Conservation (phyloP, 2,329 filamentous ascomycete genomes). For the Monosporascus sp. region DNA sequence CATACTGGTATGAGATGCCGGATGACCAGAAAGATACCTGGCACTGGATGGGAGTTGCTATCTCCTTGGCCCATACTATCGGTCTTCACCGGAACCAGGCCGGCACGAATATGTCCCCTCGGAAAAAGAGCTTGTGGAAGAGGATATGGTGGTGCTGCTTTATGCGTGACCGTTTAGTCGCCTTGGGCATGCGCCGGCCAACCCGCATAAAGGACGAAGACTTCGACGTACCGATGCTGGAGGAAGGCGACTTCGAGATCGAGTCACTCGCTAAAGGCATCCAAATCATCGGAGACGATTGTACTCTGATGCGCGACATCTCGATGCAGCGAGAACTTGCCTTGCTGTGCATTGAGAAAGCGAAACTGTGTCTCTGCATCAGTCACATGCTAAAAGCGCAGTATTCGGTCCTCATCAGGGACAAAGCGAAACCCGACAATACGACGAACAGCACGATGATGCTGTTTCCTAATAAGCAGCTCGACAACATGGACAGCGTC, state of each 20-base stretch:
- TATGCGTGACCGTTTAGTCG: conserved; percentile 88
- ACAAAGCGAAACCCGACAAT: conserved; percentile 70
- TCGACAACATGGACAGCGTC: conserved; percentile 76
- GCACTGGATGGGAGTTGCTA: conserved; percentile 97
- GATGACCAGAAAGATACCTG: conserved; percentile 97
- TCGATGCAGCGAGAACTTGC: conserved; percentile 74
- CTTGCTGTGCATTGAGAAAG: conserved; percentile 85
- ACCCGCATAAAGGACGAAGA: conserved; percentile 91
- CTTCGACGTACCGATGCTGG: conserved; percentile 88
- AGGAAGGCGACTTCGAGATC: conserved; percentile 78
- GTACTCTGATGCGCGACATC: conserved; percentile 64
- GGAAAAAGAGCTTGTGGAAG: conserved; percentile 82
- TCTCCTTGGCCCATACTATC: conserved; percentile 88
- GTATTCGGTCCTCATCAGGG: conserved; percentile 84
- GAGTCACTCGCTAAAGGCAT: conserved; percentile 61
- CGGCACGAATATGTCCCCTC: conserved; percentile 66
- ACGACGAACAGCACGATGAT: conserved; percentile 78
- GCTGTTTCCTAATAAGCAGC: conserved; percentile 81
- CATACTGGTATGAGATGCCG: conserved; percentile 95
- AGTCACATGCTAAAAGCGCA: conserved; percentile 85
- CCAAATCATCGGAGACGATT: conserved; percentile 62
- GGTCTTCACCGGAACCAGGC: conserved; percentile 81
- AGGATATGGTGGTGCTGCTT: conserved; percentile 98
- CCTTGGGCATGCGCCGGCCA: conserved; percentile 86
- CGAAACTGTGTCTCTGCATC: conserved; percentile 82